Base-by-base conservation (phyloP, 305 asterid genomes). In the Fraxinus xanthoxyloides region DNA sequence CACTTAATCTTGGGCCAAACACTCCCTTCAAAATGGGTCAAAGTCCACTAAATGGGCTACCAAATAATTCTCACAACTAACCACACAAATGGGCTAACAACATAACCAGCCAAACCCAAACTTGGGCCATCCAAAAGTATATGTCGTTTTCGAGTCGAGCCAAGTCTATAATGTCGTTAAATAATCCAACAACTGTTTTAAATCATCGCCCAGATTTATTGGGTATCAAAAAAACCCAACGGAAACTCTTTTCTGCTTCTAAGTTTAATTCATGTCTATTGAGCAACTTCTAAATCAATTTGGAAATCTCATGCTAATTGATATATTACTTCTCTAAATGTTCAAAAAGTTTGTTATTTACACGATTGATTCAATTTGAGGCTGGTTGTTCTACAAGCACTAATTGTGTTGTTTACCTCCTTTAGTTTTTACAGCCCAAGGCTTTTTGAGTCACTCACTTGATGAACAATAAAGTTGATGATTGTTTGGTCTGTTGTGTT, bases 41-140 rank as follows among this genome's bases (percentile, higher is more conserved):
- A 93, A 92, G 40, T 7, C 40, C 10, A 30, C 31, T 30, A 30
- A 30, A 30, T 30, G 31, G 31, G 31, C 31, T 0, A 30, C 31
- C 31, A 30, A 30, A 30, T 30, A 30, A 30, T 30, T 30, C 31
- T 1, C 31, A 30, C 31, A 30, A 30, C 31, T 30, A 30, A 30
- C 31, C 31, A 30, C 31, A 30, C 3, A 30, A 30, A 30, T 30
- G 31, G 31, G 31, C 31, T 30, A 30, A 30, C 31, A 0, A 30
- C 1, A 30, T 30, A 30, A 30, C 3, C 31, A 30, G 2, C 1
- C 31, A 30, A 30, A 30, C 31, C 31, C 31, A 30, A 30, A 30
- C 31, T 30, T 30, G 2, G 3, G 31, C 1, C 31, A 30, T 30
- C 3, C 31, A 30, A 30, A 30, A 30, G 31, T 30, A 30, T 30